phyloP scores from a whole-genome alignment of 225 moss, liverwort and hornwort genomes.

The Physcomitrium patens region DNA sequence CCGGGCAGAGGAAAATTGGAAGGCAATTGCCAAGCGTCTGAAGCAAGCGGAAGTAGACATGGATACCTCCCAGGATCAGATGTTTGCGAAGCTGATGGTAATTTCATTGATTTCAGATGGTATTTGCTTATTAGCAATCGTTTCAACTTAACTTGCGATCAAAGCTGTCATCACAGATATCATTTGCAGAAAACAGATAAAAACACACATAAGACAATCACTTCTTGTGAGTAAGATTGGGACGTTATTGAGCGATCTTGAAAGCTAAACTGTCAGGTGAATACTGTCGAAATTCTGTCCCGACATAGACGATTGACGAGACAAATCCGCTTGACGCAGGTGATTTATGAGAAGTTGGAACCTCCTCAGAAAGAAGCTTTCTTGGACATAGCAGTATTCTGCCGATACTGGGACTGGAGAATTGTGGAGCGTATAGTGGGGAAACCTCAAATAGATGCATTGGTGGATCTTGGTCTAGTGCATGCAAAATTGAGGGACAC shows the following conservation, averaged over 20 bases:
- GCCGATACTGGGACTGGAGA: slow-evolving; percentile 82
- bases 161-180: not conserved
- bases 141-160: not conserved
- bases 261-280: too few species aligned
- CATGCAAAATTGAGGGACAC: slow-evolving; percentile 53
- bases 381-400: slow-evolving; percentile 69
- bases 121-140: not conserved
- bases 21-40: slow-evolving; percentile 58
- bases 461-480: slow-evolving; percentile 52
- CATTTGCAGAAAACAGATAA: not conserved
- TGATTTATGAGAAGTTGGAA: slow-evolving; percentile 63
- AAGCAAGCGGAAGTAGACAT: slow-evolving; percentile 60
- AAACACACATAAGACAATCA: too few species aligned
- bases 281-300: too few species aligned
- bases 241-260: too few species aligned
- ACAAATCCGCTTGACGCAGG: slow-evolving; percentile 33
- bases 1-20: slow-evolving; percentile 54
- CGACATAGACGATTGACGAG: too few species aligned
- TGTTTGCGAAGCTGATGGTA: slow-evolving; percentile 69
- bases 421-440: slow-evolving; percentile 70
- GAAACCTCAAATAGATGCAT: slow-evolving; percentile 53
- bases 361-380: slow-evolving; percentile 58
- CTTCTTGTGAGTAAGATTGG: too few species aligned
- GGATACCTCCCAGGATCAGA: slow-evolving; percentile 70
- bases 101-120: not conserved